Base-by-base conservation (phyloP, 129 eudicot genomes). In the Sambucus nigra region DNA sequence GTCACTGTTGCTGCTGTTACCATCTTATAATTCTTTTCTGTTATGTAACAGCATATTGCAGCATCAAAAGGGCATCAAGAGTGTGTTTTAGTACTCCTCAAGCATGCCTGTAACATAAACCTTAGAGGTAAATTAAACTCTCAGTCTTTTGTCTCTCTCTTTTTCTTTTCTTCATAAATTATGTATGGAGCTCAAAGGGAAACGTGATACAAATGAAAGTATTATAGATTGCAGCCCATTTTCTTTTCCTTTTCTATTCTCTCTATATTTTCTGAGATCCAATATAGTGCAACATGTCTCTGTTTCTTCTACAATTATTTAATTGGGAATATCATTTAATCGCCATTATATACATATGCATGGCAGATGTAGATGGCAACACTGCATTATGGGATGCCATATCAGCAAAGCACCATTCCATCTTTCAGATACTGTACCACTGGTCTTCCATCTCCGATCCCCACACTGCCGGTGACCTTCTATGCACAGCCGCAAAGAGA, bases 61-160 rank as follows among this genome's bases (percentile, higher is more conserved):
- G 94, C 94, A 55, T 69, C 87, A 29, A 88, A 65, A 66, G 96
- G 96, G 54, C 89, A 88, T 70, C 94, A 88, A 83, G 96, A 88
- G 44, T 83, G 96, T 60, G 94, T 88, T 18, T 50, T 83, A 59
- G 91, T 83, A 25, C 96, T 88, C 41, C 87, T 88, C 18, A 88
- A 78, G 54, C 91, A 88, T 66, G 91, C 81, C 5, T 88, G 96
- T 66, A 80, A 82, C 80, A 70, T 78, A 19, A 83, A 88, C 60
- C 69, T 83, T 14, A 69, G 54, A 80, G 96, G 96, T 88, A 86
- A 56, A 20, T 23, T 9, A 5, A 23, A 10, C 41, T 5, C 46
- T 19, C 28, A 25, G 17, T 18, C 24, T 53, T 28, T 53, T 7
- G 14, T 31, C 38, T 31, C 38, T 11, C 5, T 31, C 10, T 11